Base-by-base conservation (phyloP, 1,284 basidiomycete genomes). In the Moniliophthora roreri region DNA sequence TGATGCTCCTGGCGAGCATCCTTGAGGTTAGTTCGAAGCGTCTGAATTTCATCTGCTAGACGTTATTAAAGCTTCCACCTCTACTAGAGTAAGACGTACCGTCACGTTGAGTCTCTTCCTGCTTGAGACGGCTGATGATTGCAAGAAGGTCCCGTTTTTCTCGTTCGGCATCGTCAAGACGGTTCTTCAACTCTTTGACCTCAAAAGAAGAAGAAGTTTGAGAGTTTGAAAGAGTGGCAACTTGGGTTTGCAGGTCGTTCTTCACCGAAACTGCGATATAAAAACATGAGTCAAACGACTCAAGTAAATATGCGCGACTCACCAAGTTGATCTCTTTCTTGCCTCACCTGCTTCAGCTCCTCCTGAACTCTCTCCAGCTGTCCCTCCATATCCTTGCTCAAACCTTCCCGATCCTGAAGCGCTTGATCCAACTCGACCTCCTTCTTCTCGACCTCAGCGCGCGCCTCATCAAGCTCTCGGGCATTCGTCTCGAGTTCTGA, bases 381-480 rank as follows among this genome's bases (percentile, higher is more conserved):
- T 0, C 62, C 61, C 60, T 88, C 84, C 4, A 83, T 63, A 32
- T 88, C 84, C 49, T 75, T 79, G 3, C 77, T 66, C 47, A 76
- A 67, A 7, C 74, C 78, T 63, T 91, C 88, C 48, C 76, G 78
- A 65, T 91, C 89, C 63, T 90, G 86, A 41, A 89, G 66, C 21
- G 85, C 83, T 68, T 91, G 87, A 66, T 93, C 90, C 44, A 91
- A 72, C 63, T 91, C 89, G 2, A 91, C 74, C 41, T 91, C 87
- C 65, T 85, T 85, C 68, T 77, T 79, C 62, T 86, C 81, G 10
- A 76, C 65, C 52, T 85, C 81, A 3, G 87, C 85, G 45, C 76
- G 80, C 52, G 78, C 70, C 56, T 85, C 84, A 64, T 91, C 87
- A 24, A 87, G 68, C 54, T 87, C 82, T 49, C 80, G 72, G 50